A percentile compares a stretch with the other conserved stretches of the same genome.
phyloP scores from a whole-genome alignment of 1,139 yeast species.

The Blastobotrys serpentis region DNA sequence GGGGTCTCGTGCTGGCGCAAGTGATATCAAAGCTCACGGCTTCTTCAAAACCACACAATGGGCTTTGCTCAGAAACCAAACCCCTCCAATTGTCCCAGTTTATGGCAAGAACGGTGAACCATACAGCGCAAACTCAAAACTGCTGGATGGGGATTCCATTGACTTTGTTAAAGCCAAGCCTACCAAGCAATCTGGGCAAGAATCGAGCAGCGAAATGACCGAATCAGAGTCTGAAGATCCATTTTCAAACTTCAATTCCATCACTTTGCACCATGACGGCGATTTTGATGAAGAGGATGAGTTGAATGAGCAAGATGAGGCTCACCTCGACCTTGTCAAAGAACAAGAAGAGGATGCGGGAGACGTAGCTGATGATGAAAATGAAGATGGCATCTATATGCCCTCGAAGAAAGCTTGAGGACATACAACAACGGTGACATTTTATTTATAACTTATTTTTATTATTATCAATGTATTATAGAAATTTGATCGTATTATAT shows the following conservation, averaged over 20 bases:
- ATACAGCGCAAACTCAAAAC: conserved; percentile 16
- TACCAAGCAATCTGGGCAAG: conserved; percentile 6
- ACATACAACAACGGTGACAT: not conserved
- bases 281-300: conserved; percentile 24
- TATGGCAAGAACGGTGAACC: conserved; percentile 57
- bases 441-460: conserved; percentile 2
- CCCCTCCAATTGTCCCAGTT: conserved; percentile 93
- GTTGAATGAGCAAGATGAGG: conserved; percentile 19
- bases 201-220: conserved; percentile 22
- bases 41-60: conserved; percentile 90
- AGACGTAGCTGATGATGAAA: conserved; percentile 20
- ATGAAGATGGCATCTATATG: conserved; percentile 35
- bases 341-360: conserved; percentile 8
- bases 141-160: conserved; percentile 10
- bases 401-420: not conserved
- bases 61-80: conserved; percentile 89
- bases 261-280: conserved; percentile 72
- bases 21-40: conserved; percentile 85
- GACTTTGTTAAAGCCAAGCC: conserved; percentile 15
- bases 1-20: conserved; percentile 92
- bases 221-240: conserved; percentile 52
- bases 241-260: conserved; percentile 82
- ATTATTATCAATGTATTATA: not conserved
- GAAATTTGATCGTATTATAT: no score
- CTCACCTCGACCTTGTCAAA: conserved; percentile 8